phyloP scores from a whole-genome alignment of 345 rosid genomes.

The Pistacia integerrima region DNA sequence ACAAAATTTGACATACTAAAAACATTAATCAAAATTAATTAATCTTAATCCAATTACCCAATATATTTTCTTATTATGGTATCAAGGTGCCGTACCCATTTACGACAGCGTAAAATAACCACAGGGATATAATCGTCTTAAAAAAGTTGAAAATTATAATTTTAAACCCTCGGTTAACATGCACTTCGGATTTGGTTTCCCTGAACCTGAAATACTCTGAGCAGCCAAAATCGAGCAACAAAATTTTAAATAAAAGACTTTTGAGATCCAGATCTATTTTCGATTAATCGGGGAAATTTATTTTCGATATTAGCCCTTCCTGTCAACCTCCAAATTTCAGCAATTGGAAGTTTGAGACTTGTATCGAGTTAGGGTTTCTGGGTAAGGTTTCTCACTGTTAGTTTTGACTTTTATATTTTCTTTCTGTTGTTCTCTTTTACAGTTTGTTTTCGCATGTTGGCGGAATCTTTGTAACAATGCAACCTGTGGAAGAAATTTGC shows the following conservation, averaged over 20 bases:
- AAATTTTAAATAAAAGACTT: not conserved
- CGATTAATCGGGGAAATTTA: not conserved
- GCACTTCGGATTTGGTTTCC: not conserved
- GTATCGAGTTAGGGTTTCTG: slow-evolving; percentile 17
- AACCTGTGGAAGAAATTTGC: not conserved
- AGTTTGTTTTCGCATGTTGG: not conserved
- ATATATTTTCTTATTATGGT: no score
- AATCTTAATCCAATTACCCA: no score
- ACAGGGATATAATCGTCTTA: no score
- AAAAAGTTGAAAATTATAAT: not conserved
- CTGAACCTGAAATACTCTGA: not conserved
- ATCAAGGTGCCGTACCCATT: no score
- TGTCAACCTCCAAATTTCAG: not conserved
- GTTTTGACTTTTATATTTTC: not conserved
- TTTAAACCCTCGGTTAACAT: not conserved
- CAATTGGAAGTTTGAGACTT: not conserved
- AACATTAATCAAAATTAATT: no score
- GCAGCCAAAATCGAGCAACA: not conserved
- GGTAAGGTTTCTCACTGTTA: slow-evolving; percentile 5
- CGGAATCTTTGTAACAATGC: not conserved
- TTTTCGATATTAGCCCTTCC: not conserved
- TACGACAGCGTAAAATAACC: no score
- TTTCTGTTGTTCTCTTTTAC: not conserved
- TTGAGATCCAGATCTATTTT: not conserved
- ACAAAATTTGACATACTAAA: no score